Conservation (phyloP, 805 yeast species). For the Schwanniomyces occidentalis region DNA sequence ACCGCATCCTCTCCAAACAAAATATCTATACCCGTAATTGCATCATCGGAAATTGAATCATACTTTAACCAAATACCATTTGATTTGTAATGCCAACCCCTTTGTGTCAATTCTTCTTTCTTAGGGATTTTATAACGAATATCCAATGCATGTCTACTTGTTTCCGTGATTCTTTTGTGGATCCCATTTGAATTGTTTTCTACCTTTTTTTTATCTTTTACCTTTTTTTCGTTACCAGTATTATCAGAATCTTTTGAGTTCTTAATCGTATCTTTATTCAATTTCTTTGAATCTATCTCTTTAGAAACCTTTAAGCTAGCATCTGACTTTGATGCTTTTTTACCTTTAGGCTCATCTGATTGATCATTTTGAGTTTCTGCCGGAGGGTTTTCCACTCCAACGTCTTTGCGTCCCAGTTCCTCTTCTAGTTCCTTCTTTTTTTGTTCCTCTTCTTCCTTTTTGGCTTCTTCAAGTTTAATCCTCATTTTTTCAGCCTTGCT, state of each 20-base stretch:
- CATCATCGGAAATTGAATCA: conserved; percentile 39
- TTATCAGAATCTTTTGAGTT: conserved; percentile 4
- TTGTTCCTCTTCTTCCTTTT: conserved; percentile 7
- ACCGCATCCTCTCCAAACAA: conserved; percentile 71
- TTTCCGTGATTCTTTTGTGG: conserved; percentile 15
- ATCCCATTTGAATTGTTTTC: conserved; percentile 2
- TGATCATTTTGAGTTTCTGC: no score
- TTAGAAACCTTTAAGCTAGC: no score
- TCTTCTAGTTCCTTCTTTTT: not conserved
- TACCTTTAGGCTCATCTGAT: no score
- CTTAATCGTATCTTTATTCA: no score
- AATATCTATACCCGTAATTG: conserved; percentile 62
- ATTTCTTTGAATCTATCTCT: no score
- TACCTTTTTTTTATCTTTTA: conserved; percentile 1
- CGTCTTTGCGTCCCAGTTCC: not conserved
- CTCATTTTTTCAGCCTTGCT: conserved; percentile 6
- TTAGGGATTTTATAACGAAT: conserved; percentile 30
- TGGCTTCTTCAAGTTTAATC: conserved; percentile 1
- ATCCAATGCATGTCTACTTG: conserved; percentile 19
- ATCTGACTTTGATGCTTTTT: no score
- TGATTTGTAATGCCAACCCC: conserved; percentile 49
- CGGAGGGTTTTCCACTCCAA: not conserved
- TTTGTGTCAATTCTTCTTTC: conserved; percentile 30
- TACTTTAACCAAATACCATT: conserved; percentile 62
- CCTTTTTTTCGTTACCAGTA: conserved; percentile 1